phyloP scores from a whole-genome alignment of 2,329 filamentous ascomycete genomes.

The Penicillium concentricum region DNA sequence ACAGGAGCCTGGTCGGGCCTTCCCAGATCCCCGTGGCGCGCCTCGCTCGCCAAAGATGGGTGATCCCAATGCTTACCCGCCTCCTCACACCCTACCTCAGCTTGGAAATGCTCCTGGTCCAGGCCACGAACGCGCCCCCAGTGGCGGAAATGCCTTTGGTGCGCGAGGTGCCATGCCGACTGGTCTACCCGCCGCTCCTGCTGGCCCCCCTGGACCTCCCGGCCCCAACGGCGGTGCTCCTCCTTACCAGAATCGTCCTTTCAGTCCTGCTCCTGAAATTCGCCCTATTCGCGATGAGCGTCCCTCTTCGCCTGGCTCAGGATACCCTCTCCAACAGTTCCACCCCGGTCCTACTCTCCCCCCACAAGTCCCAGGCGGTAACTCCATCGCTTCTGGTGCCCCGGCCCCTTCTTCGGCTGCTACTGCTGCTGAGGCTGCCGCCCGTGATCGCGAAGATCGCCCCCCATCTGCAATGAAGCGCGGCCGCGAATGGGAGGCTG shows the following conservation, averaged over 20 bases:
- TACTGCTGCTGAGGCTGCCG: conserved; percentile 66
- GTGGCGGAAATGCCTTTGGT: conserved; percentile 29
- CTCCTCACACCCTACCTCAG: conserved; percentile 52
- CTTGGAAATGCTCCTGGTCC: conserved; percentile 48
- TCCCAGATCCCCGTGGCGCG: conserved; percentile 62
- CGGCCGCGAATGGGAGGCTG: conserved; percentile 89
- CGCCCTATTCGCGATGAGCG: conserved; percentile 79
- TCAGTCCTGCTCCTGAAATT: conserved; percentile 80
- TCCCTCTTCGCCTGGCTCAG: conserved; percentile 86
- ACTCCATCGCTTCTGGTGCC: conserved; percentile 64
- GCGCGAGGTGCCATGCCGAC: conserved; percentile 47
- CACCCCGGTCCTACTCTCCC: conserved; percentile 68
- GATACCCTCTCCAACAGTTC: conserved; percentile 79
- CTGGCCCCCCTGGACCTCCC: conserved; percentile 49
- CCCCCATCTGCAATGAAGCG: conserved; percentile 80
- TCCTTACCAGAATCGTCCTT: conserved; percentile 65
- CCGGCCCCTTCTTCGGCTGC: conserved; percentile 64
- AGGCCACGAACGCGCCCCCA: conserved; percentile 40
- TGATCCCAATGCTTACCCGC: conserved; percentile 52
- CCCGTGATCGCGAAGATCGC: conserved; percentile 68
- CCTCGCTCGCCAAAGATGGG: conserved; percentile 62
- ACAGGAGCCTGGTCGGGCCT: conserved; percentile 67
- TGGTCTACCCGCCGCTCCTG: conserved; percentile 44
- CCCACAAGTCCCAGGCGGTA: conserved; percentile 27
- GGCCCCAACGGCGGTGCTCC: conserved; percentile 56